A percentile compares a stretch with the other conserved stretches of the same genome.
Conservation (phyloP, 1,139 yeast genomes). For the Candida frijolesensis region DNA sequence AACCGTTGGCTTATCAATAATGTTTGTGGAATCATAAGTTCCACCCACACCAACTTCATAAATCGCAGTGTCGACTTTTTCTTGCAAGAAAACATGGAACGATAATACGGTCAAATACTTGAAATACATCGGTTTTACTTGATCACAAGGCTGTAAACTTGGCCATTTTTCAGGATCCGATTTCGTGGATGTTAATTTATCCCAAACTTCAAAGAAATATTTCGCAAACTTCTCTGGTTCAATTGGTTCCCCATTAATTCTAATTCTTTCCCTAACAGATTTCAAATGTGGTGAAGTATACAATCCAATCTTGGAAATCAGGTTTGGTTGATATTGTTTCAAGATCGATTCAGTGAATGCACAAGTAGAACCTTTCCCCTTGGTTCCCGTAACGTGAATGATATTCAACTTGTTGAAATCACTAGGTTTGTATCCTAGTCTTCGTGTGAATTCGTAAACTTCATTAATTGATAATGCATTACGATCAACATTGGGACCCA, state of each 20-base stretch:
- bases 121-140: constrained; percentile 88
- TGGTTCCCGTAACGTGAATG: constrained; percentile 94
- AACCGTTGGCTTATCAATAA: constrained; percentile 75
- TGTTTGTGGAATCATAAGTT: constrained; percentile 91
- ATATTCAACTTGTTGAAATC: constrained; percentile 78
- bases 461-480: constrained; percentile 78
- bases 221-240: constrained; percentile 77
- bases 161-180: constrained; percentile 67
- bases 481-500: constrained; percentile 62
- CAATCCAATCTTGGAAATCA: constrained; percentile 69
- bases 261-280: constrained; percentile 88
- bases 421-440: constrained; percentile 75
- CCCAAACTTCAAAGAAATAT: constrained; percentile 95
- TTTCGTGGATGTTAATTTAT: constrained; percentile 60
- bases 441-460: constrained; percentile 86
- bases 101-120: constrained; percentile 86
- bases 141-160: constrained; percentile 61
- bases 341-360: constrained; percentile 89
- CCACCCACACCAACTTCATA: constrained; percentile 99
- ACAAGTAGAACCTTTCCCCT: constrained; percentile 98
- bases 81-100: constrained; percentile 85
- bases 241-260: constrained; percentile 86
- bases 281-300: constrained; percentile 96
- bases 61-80: constrained; percentile 88
- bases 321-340: constrained; percentile 49